Base-by-base conservation (phyloP, 75 land plant genomes). In the Sequoia sempervirens region DNA sequence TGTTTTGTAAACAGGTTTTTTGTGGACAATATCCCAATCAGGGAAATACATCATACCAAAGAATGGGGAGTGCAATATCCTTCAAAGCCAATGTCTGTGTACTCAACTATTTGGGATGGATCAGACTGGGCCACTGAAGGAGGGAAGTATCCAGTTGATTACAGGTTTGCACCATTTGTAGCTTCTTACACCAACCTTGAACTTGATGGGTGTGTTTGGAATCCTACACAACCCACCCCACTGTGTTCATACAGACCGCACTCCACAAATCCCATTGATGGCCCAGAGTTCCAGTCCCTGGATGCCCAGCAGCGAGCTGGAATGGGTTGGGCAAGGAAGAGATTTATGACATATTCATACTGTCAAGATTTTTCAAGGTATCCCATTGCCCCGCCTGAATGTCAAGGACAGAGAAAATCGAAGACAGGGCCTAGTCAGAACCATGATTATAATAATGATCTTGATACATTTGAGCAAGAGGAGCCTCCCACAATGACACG, bases 51-150 rank as follows among this genome's bases (percentile, higher is more conserved):
- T 2, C 41, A 80, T 37, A 88, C 15, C 34, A 38, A 54, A 43
- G 83, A 84, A 20, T 81, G 75, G 26, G 40, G 91, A 81, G 50
- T 47, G 52, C 85, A 80, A 5, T 93, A 91, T 47, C 94, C 95
- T 41, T 82, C 89, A 58, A 93, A 93, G 86, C 94, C 95, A 4
- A 93, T 93, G 95, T 83, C 89, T 13, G 84, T 93, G 46, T 91
- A 88, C 56, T 83, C 89, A 34, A 93, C 95, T 15, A 93, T 93
- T n/a, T 93, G 95, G 94, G 94, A 93, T 82, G 95, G 92, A 52
- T 93, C 95, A 56, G 76, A 84, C 11, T 93, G 95, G 95, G 95
- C 95, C 28, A 93, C 95, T 26, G 83, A 85, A 40, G 95, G 95
- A 26, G 95, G 95, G 34, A 89, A 85, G 58, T 89, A 92, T 72